phyloP scores from a whole-genome alignment of 1,284 basidiomycete species.

The Abortiporus biennis region DNA sequence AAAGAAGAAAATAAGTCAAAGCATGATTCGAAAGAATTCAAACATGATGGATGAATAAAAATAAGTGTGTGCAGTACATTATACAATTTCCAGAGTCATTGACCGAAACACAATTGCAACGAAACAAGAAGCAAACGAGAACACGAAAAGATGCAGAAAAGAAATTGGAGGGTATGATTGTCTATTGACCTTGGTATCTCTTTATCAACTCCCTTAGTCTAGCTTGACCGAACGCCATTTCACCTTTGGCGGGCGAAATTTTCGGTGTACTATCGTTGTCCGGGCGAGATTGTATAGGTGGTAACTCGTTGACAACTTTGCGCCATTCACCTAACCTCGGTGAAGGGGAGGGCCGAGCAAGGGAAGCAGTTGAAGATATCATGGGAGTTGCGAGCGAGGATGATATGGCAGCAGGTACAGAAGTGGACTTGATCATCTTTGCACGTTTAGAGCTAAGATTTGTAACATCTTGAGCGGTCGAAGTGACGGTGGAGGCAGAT shows the following conservation, averaged over 20 bases:
- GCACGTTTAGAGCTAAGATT: conserved; percentile 23
- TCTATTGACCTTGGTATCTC: conserved; percentile 68
- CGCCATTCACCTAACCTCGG: conserved; percentile 16
- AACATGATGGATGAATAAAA: no score
- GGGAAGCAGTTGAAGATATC: conserved; percentile 67
- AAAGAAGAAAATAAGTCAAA: no score
- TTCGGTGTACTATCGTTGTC: no score
- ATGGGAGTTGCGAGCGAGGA: conserved; percentile 65
- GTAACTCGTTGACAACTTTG: conserved; percentile 14
- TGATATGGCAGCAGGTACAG: conserved; percentile 60
- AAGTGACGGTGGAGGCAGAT: conserved; percentile 4
- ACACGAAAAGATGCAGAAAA: no score
- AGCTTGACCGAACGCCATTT: conserved; percentile 69
- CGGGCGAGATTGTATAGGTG: no score
- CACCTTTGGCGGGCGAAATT: conserved; percentile 24
- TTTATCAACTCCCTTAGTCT: conserved; percentile 70
- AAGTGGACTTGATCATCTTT: conserved; percentile 42
- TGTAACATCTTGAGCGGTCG: conserved; percentile 12
- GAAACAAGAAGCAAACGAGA: no score
- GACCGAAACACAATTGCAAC: no score
- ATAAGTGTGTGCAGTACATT: no score
- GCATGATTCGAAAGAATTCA: no score
- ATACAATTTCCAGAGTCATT: no score
- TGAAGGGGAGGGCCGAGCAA: conserved; percentile 41
- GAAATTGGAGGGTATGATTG: no score